Conservation (phyloP, 495 filamentous ascomycete species). For the Talaromyces nanjingensis region DNA sequence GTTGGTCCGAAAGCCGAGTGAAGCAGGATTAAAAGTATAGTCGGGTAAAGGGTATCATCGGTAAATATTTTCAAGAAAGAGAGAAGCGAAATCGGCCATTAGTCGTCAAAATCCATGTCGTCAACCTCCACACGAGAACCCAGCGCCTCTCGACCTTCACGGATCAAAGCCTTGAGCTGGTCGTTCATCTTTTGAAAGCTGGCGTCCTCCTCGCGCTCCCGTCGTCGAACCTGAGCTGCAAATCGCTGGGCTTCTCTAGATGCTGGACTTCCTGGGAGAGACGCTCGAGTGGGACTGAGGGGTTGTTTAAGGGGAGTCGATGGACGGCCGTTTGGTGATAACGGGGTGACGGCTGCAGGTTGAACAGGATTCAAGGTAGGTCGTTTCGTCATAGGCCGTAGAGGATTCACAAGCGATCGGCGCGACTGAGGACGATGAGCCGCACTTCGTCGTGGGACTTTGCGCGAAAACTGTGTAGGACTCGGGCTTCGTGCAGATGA, state of each 20-base stretch:
- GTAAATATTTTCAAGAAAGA: neutral
- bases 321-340: slow-evolving; percentile 19
- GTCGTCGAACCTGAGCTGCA: slow-evolving; percentile 56
- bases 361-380: slow-evolving; percentile 10
- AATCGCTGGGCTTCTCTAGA: slow-evolving; percentile 60
- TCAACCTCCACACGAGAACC: slow-evolving; percentile 73
- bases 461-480: slow-evolving; percentile 18
- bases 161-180: slow-evolving; percentile 75
- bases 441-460: slow-evolving; percentile 15
- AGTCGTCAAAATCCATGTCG: slow-evolving; percentile 43
- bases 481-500: slow-evolving; percentile 14
- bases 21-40: neutral
- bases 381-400: slow-evolving; percentile 21
- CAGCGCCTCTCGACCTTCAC: slow-evolving; percentile 79
- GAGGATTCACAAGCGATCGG: slow-evolving; percentile 15
- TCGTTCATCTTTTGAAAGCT: slow-evolving; percentile 71
- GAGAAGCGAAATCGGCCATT: neutral
- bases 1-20: neutral
- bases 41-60: slow-evolving; percentile 6
- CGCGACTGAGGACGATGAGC: slow-evolving; percentile 12
- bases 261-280: slow-evolving; percentile 31
- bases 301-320: slow-evolving; percentile 33
- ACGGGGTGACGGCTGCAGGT: neutral
- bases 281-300: slow-evolving; percentile 27
- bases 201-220: slow-evolving; percentile 72